Percentiles rank a stretch among this genome's conserved stretches.
These are phyloP conservation scores for Inga laurina DNA, from an alignment of 306 rosid genomes.

Conservation along the genomic window DNA sequence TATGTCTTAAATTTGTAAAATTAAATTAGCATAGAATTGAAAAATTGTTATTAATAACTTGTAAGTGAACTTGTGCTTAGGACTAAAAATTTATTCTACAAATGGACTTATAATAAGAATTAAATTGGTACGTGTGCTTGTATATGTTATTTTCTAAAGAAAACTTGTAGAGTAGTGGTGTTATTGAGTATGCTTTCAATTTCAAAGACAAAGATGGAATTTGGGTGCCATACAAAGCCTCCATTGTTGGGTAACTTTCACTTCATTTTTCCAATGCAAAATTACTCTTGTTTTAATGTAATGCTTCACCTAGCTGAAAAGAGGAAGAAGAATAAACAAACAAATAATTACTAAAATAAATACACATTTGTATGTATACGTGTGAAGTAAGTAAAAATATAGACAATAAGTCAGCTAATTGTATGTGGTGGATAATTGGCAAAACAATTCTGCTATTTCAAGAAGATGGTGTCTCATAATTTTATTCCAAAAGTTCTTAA, in stretches of 20 bases:
- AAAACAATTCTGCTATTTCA: not conserved
- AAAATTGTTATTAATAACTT: no score
- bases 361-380: no score
- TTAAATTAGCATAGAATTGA: no score
- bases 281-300: not conserved
- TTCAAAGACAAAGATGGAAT: slow-evolving; percentile 1
- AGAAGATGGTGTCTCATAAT: not conserved
- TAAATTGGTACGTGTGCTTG: no score
- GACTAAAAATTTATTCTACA: no score
- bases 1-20: no score
- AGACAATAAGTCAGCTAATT: not conserved
- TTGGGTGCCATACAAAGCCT: slow-evolving; percentile 4
- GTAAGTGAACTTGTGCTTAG: no score
- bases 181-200: not conserved
- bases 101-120: no score
- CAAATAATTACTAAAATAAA: not conserved
- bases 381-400: not conserved
- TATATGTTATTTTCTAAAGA: not conserved
- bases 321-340: not conserved
- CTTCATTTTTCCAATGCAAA: not conserved
- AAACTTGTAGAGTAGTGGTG: not conserved
- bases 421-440: not conserved
- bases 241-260: slow-evolving; percentile 11
- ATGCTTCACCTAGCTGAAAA: not conserved
- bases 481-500: no score